Percentiles rank a stretch among this genome's conserved stretches.
These are phyloP conservation scores for Eleusine indica DNA, from an alignment of 176 grass and related monocot genomes.

Conservation along the genomic window DNA sequence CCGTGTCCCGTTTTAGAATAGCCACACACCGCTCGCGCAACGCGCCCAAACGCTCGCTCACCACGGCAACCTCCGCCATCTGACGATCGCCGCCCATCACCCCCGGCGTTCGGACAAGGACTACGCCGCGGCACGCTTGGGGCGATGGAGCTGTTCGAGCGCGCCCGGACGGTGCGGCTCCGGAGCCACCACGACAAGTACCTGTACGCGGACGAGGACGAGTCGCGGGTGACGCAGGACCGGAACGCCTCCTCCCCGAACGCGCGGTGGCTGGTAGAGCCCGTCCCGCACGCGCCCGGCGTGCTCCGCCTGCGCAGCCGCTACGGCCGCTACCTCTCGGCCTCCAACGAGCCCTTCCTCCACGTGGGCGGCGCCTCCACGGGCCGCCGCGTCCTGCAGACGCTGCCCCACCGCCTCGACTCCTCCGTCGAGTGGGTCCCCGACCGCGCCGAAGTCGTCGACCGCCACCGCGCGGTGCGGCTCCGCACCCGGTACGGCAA, in stretches of 20 bases:
- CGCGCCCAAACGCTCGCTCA: background rate
- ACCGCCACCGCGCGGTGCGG: background rate
- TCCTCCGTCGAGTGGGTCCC: constrained; percentile 87
- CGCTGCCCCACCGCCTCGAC: constrained; percentile 64
- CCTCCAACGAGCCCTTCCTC: constrained; percentile 77
- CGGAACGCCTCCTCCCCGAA: constrained; percentile 58
- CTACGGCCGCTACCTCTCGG: constrained; percentile 87
- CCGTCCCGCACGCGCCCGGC: constrained; percentile 39
- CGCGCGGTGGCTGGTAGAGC: constrained; percentile 75
- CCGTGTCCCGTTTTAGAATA: background rate
- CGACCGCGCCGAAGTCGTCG: constrained; percentile 46
- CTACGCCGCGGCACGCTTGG: too few relatives aligned
- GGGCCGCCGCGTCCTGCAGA: constrained; percentile 74
- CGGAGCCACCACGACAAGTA: constrained; percentile 84
- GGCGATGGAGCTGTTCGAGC: constrained; percentile 79
- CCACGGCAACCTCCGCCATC: too few relatives aligned
- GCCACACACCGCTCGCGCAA: background rate
- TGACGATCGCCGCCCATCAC: too few relatives aligned
- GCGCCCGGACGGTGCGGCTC: constrained; percentile 69
- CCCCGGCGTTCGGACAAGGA: too few relatives aligned
- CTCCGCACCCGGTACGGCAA: constrained; percentile 73
- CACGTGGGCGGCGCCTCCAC: constrained; percentile 36
- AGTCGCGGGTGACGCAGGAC: constrained; percentile 68
- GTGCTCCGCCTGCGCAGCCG: constrained; percentile 70
- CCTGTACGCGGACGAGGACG: constrained; percentile 83